phyloP scores from a whole-genome alignment of 192 early-diverging fungal genomes.

The Spinellus fusiger region DNA sequence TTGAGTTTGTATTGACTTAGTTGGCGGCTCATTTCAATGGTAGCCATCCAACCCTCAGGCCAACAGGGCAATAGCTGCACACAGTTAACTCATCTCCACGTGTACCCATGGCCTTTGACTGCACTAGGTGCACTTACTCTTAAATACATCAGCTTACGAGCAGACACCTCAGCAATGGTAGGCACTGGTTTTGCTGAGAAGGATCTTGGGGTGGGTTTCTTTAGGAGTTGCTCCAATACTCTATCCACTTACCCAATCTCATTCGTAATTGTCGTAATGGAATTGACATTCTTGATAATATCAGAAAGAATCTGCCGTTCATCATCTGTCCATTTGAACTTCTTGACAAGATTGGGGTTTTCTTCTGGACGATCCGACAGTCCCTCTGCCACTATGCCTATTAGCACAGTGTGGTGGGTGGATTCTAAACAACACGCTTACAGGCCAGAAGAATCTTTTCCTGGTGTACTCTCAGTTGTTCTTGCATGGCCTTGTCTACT shows the following conservation, averaged over 20 bases:
- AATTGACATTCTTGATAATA: background rate
- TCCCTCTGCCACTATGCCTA: background rate
- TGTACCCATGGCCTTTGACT: background rate
- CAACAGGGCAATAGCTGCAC: slow-evolving; percentile 37
- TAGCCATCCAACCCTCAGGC: slow-evolving; percentile 47
- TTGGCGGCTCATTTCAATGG: slow-evolving; percentile 47
- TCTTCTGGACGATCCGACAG: background rate
- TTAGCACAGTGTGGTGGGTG: too few species aligned
- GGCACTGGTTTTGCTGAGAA: background rate
- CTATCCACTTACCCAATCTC: background rate
- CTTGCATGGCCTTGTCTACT: slow-evolving; percentile 25
- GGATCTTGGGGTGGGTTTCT: background rate
- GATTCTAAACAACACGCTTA: too few species aligned
- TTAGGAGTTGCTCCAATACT: background rate
- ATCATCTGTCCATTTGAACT: background rate
- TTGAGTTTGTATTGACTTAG: slow-evolving; percentile 42
- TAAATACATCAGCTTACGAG: slow-evolving; percentile 44
- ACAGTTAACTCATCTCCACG: background rate
- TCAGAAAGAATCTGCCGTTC: background rate
- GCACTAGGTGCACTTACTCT: slow-evolving; percentile 22
- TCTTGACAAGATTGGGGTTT: background rate
- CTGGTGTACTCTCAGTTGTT: slow-evolving; percentile 7
- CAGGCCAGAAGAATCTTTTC: slow-evolving; percentile 9
- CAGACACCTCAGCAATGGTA: slow-evolving; percentile 32
- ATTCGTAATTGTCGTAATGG: background rate